Conservation (phyloP, 192 early-diverging fungal genomes). For the Umbelopsis vinacea region DNA sequence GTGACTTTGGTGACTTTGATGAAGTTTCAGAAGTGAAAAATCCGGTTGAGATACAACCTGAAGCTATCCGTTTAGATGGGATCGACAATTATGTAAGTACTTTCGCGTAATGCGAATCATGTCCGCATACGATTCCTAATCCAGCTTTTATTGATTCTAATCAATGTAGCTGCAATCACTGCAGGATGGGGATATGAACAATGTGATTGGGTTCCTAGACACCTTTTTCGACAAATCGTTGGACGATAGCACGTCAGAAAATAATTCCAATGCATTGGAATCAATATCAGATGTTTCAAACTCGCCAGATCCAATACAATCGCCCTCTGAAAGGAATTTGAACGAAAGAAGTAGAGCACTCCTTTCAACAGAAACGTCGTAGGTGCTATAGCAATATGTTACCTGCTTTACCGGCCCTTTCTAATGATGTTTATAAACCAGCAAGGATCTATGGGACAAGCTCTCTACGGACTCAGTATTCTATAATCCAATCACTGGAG, state of each 20-base stretch:
- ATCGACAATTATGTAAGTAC: slow-evolving; percentile 14
- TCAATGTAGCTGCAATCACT: neutral
- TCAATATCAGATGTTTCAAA: neutral
- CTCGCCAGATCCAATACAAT: neutral
- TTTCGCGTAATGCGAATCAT: neutral
- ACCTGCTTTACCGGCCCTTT: neutral
- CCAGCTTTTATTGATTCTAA: neutral
- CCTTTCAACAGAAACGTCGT: slow-evolving; percentile 33
- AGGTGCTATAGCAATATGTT: neutral
- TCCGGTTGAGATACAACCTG: slow-evolving; percentile 4
- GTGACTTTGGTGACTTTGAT: slow-evolving; percentile 42
- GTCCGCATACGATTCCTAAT: neutral
- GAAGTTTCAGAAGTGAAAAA: neutral
- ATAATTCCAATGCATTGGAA: neutral
- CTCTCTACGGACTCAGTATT: slow-evolving; percentile 44
- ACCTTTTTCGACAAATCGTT: neutral
- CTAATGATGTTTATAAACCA: neutral
- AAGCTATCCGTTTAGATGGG: neutral
- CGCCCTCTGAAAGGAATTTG: neutral
- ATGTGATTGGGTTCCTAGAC: neutral
- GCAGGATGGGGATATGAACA: neutral
- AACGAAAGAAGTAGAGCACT: neutral
- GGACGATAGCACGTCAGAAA: neutral
- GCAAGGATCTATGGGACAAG: slow-evolving; percentile 42
- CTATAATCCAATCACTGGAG: slow-evolving; percentile 44